phyloP scores from a whole-genome alignment of 1,284 basidiomycete genomes.

The Trametes polyzona region DNA sequence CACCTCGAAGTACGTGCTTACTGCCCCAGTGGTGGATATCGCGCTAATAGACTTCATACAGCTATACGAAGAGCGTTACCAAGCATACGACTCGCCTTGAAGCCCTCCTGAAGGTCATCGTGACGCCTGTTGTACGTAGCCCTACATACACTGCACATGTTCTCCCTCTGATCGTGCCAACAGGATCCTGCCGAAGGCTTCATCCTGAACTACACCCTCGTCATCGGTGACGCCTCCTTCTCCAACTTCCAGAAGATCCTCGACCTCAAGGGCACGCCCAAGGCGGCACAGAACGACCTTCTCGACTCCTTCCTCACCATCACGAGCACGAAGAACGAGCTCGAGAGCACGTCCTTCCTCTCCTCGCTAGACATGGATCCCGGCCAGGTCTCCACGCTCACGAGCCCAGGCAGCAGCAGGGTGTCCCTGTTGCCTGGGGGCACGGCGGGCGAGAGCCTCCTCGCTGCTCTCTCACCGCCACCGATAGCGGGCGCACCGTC shows the following conservation, averaged over 20 bases:
- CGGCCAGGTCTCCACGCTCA: constrained; percentile 47
- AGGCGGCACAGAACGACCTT: constrained; percentile 84
- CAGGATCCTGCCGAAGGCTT: constrained; percentile 92
- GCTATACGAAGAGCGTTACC: constrained; percentile 81
- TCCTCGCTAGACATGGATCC: constrained; percentile 95
- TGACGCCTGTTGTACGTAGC: constrained; percentile 79
- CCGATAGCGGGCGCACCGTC: constrained; percentile 54
- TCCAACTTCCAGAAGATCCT: constrained; percentile 99
- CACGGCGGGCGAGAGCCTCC: constrained; percentile 51
- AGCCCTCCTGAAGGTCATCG: constrained; percentile 91
- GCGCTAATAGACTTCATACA: constrained; percentile 35
- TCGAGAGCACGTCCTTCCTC: constrained; percentile 89
- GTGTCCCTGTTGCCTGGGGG: constrained; percentile 48
- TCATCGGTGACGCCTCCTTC: constrained; percentile 91
- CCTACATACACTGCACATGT: background rate
- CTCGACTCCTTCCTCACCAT: constrained; percentile 91
- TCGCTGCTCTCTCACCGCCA: constrained; percentile 61
- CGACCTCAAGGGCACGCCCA: constrained; percentile 92
- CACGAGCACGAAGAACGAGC: constrained; percentile 86
- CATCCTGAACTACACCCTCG: constrained; percentile 90
- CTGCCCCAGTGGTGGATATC: background rate
- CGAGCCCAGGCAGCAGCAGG: constrained; percentile 63
- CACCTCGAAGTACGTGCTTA: constrained; percentile 53
- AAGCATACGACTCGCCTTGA: constrained; percentile 85
- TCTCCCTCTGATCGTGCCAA: constrained; percentile 5